Conservation (phyloP, 176 grass and related monocot genomes). For the Puya raimondii region DNA sequence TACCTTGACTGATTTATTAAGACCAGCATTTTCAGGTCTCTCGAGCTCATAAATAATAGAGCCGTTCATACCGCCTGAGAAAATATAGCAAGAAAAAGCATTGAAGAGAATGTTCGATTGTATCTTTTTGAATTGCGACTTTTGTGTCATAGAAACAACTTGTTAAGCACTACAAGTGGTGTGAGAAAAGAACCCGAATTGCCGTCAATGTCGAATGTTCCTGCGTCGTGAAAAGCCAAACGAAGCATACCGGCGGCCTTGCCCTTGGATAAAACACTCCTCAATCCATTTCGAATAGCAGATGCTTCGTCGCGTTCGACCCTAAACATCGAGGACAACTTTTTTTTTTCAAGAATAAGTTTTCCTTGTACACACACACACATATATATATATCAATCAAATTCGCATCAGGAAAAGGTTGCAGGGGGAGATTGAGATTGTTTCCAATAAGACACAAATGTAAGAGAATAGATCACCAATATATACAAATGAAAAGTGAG, state of each 20-base stretch:
- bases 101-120: background rate
- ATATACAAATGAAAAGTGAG: background rate
- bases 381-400: background rate
- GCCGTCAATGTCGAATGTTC: conserved; percentile 60
- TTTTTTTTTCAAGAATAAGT: background rate
- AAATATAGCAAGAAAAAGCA: conserved; percentile 19
- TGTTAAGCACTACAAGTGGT: background rate
- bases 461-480: background rate
- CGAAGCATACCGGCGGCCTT: conserved; percentile 85
- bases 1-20: conserved; percentile 83
- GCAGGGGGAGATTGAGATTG: too few species aligned
- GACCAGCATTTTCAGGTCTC: conserved; percentile 71
- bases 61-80: conserved; percentile 92
- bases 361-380: background rate
- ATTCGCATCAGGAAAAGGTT: too few species aligned
- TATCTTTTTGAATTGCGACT: background rate
- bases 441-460: too few species aligned
- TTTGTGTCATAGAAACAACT: conserved; percentile 1
- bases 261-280: conserved; percentile 62
- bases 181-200: conserved; percentile 53
- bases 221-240: conserved; percentile 90
- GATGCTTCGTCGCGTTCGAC: conserved; percentile 38
- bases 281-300: conserved; percentile 56
- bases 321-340: conserved; percentile 28
- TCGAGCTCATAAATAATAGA: conserved; percentile 95